phyloP scores from a whole-genome alignment of 108 stramenopile genomes.

The Pseudonitzschia pungens region DNA sequence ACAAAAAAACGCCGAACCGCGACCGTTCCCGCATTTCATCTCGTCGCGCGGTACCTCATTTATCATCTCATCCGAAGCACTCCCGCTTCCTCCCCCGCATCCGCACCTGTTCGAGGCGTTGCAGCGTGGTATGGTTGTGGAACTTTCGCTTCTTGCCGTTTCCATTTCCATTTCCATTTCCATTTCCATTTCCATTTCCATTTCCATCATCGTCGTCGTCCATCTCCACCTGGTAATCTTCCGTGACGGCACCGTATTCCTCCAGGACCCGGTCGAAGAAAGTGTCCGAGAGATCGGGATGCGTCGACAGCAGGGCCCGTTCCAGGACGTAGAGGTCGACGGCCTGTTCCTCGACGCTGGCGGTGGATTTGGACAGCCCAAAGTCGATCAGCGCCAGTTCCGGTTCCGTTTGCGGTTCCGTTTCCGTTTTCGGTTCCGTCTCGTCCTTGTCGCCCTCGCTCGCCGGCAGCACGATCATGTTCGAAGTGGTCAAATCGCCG shows the following conservation, averaged over 20 bases:
- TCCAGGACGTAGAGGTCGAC: slow-evolving; percentile 98
- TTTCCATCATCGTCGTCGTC: slow-evolving; percentile 6
- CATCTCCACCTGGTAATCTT: neutral
- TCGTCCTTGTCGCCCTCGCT: slow-evolving; percentile 18
- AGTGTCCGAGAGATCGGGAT: slow-evolving; percentile 62
- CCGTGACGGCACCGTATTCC: slow-evolving; percentile 35
- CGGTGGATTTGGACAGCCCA: slow-evolving; percentile 82
- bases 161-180: neutral
- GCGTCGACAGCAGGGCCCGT: slow-evolving; percentile 91
- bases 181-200: neutral
- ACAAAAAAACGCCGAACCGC: too few relatives aligned
- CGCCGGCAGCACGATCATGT: slow-evolving; percentile 69
- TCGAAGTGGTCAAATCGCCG: slow-evolving; percentile 97
- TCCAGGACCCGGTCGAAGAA: slow-evolving; percentile 69
- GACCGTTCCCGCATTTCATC: too few relatives aligned
- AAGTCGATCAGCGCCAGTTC: slow-evolving; percentile 88
- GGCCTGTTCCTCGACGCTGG: slow-evolving; percentile 90
- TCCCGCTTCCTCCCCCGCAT: slow-evolving; percentile 89
- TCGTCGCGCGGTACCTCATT: too few relatives aligned
- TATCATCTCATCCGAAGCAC: slow-evolving; percentile 95
- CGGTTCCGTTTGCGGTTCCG: neutral
- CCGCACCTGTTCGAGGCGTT: slow-evolving; percentile 83
- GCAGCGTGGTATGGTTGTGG: slow-evolving; percentile 39
- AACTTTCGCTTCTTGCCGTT: slow-evolving; percentile 21
- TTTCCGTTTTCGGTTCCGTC: slow-evolving; percentile 17